phyloP scores from a whole-genome alignment of 345 rosid species.

The Citrus hindsii region DNA sequence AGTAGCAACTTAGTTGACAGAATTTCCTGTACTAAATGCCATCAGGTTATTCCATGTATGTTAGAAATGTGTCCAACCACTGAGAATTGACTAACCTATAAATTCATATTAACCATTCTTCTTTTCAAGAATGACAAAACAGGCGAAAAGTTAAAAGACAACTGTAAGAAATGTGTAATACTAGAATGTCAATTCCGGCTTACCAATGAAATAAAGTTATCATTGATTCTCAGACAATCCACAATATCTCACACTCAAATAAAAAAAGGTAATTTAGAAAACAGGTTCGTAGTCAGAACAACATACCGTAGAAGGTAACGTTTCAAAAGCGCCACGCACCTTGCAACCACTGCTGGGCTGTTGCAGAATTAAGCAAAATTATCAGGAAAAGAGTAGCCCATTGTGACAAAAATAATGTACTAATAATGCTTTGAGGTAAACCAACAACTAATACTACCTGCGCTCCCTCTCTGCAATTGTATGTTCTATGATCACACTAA shows the following conservation, averaged over 20 bases:
- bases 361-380: conserved; percentile 26
- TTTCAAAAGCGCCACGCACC: conserved; percentile 92
- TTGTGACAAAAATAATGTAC: background rate
- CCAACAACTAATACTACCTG: conserved; percentile 44
- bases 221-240: background rate
- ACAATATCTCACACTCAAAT: conserved; percentile 3
- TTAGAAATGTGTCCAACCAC: background rate
- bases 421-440: background rate
- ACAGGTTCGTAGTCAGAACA: conserved; percentile 17
- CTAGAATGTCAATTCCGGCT: background rate
- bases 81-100: background rate
- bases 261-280: conserved; percentile 13
- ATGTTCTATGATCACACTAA: conserved; percentile 81
- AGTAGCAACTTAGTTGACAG: background rate
- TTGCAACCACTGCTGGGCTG: conserved; percentile 98
- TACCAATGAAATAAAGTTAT: background rate
- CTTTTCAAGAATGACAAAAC: background rate
- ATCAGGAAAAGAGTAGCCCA: conserved; percentile 19
- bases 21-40: background rate
- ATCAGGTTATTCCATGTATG: background rate
- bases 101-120: background rate
- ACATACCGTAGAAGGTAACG: conserved; percentile 78
- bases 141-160: background rate
- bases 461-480: conserved; percentile 95
- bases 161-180: background rate